Conservation (phyloP, 345 rosid species). For the Eucalyptus lansdowneana region DNA sequence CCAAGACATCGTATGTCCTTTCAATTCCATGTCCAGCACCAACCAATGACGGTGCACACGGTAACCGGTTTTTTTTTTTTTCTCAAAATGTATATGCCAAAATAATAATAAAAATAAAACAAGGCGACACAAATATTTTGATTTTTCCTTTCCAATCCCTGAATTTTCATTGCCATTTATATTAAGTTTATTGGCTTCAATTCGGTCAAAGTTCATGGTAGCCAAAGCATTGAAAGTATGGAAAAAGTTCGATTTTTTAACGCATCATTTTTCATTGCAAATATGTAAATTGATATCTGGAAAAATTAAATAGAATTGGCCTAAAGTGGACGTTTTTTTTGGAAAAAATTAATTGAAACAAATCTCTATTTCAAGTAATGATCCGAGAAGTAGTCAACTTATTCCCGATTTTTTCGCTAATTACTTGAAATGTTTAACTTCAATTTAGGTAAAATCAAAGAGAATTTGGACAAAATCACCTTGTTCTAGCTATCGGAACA, state of each 20-base stretch:
- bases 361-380: not conserved
- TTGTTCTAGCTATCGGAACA: fast-evolving
- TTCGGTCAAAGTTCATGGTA: not conserved
- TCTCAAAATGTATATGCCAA: too few relatives aligned
- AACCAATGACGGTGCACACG: not conserved
- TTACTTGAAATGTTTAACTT: fast-evolving
- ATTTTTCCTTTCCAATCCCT: not conserved
- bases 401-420: not conserved
- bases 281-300: too few relatives aligned
- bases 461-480: not conserved
- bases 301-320: not conserved
- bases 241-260: too few relatives aligned
- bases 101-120: not conserved
- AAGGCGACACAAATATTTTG: not conserved
- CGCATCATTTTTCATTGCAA: not conserved
- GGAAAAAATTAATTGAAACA: too few relatives aligned
- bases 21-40: not conserved
- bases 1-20: not conserved
- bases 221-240: not conserved
- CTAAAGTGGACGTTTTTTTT: fast-evolving
- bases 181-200: not conserved
- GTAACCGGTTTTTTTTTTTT: not conserved
- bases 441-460: not conserved
- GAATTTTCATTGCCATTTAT: not conserved
- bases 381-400: too few relatives aligned